Evolutionary conservation across 345 rosid genomes (phyloP), one percentile per base, ranked within the genome.

Genomic region (Pelargonium nanum): DNA sequence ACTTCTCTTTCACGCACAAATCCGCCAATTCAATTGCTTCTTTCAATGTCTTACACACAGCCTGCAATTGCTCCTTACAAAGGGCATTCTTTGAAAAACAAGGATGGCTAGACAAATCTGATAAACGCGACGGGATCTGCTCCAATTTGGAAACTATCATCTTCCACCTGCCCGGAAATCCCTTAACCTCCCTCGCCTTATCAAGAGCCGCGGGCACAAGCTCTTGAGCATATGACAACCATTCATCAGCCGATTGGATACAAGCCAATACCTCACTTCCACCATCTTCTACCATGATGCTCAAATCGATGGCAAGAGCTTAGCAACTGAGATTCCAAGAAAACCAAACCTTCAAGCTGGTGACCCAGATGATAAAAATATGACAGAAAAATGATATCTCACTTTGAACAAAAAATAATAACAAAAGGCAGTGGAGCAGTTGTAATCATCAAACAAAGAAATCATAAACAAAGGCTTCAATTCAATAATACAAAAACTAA

Each of bases 51-150:
- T 64, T 61, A 3, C 83, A 77, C 26, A 93, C 92, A 0, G 85
- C 89, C 76, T 82, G 83, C 73, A 89, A 68, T 65, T 94, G 99
- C 61, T 94, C 99, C 78, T 68, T 83, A 66, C 99, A 94, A 7
- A 94, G 83, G 6, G 87, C 60, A 60, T 94, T 85, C 75, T 82
- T 94, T 21, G 83, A 83, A 76, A 94, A 94, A 65, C 85, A 94
- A 53, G 99, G 99, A 62, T 94, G 99, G 75, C 95, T 85, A 0
- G 99, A 87, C 22, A 94, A 79, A 61, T 94, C 97, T 0, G 95
- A 85, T 58, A 94, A 67, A 52, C 78, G 78, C 1, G 86, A 72
- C 0, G 99, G 97, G 56, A 94, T 78, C 88, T 84, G 82, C 78
- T 87, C 96, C 77, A 94, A 60, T 65, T 86, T 89, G 22, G 83